These are phyloP conservation scores for Pichia sp. DNA, from an alignment of 1,139 yeast species.

Conservation along the genomic window DNA sequence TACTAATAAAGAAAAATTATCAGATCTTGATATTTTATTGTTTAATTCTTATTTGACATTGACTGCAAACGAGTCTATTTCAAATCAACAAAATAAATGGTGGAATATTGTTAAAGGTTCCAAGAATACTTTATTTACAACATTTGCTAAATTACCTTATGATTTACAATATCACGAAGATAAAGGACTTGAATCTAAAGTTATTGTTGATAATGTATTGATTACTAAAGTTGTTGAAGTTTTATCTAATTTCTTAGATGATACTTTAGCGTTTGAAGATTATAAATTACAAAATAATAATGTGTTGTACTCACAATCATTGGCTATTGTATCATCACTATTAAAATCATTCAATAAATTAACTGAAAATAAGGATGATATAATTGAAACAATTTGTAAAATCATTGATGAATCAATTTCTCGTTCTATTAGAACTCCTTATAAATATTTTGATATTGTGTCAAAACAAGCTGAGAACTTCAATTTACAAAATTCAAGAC, in stretches of 20 bases:
- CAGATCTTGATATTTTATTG: conserved; percentile 48
- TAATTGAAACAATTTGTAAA: conserved; percentile 41
- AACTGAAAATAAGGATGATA: conserved; percentile 11
- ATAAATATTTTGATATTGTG: conserved; percentile 67
- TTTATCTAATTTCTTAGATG: conserved; percentile 21
- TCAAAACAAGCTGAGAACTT: no score
- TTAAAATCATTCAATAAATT: conserved; percentile 17
- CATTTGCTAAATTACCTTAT: conserved; percentile 25
- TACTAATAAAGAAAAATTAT: conserved; percentile 24
- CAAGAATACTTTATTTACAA: conserved; percentile 26
- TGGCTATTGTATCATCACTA: conserved; percentile 23
- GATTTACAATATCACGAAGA: conserved; percentile 18
- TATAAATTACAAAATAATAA: conserved; percentile 10
- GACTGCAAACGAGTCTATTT: conserved; percentile 18
- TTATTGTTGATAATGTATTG: conserved; percentile 14
- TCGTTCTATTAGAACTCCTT: conserved; percentile 67
- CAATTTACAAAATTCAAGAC: neutral
- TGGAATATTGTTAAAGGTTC: conserved; percentile 23
- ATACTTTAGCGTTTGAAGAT: conserved; percentile 22
- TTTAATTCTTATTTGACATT: conserved; percentile 40
- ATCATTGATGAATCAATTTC: conserved; percentile 69
- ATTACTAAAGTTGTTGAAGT: conserved; percentile 22
- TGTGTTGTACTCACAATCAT: conserved; percentile 23
- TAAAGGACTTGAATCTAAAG: conserved; percentile 9
- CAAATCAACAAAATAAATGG: conserved; percentile 25